Percentiles rank a stretch among this genome's conserved stretches.
phyloP scores from a whole-genome alignment of 1,284 basidiomycete species.

The Pholiota adiposa region DNA sequence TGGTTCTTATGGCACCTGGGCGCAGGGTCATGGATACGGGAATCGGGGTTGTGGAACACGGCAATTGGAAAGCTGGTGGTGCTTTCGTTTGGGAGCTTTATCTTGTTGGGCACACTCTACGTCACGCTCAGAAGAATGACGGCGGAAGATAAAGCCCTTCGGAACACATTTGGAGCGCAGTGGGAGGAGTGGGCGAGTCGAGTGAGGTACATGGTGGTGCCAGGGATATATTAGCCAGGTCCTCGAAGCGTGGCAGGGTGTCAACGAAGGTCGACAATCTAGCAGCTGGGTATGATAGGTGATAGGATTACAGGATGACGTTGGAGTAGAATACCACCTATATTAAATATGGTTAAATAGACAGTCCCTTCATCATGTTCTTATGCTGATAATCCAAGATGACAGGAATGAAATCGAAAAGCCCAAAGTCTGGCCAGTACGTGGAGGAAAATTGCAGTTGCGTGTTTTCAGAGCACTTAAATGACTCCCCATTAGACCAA shows the following conservation, averaged over 20 bases:
- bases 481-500: no score
- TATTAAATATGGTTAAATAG: constrained; percentile 11
- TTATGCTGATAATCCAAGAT: constrained; percentile 35
- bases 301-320: not conserved
- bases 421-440: constrained; percentile 96
- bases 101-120: not conserved
- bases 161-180: constrained; percentile 5
- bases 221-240: constrained; percentile 6
- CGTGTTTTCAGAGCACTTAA: constrained; percentile 76
- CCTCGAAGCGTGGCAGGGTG: not conserved
- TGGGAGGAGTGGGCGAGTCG: constrained; percentile 15
- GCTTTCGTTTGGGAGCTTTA: not conserved
- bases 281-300: not conserved
- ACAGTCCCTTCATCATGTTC: constrained; percentile 24
- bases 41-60: constrained; percentile 10
- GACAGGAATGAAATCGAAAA: constrained; percentile 63
- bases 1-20: constrained; percentile 20
- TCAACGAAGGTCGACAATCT: no score
- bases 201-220: constrained; percentile 9
- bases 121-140: constrained; percentile 8
- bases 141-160: constrained; percentile 7
- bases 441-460: constrained; percentile 91
- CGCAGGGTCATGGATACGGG: constrained; percentile 23
- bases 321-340: not conserved
- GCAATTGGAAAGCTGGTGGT: not conserved